Evolutionary conservation across 164 flowering plant species (phyloP), one percentile per base, ranked within the genome.

Genomic region (Tinospora cordifolia): DNA sequence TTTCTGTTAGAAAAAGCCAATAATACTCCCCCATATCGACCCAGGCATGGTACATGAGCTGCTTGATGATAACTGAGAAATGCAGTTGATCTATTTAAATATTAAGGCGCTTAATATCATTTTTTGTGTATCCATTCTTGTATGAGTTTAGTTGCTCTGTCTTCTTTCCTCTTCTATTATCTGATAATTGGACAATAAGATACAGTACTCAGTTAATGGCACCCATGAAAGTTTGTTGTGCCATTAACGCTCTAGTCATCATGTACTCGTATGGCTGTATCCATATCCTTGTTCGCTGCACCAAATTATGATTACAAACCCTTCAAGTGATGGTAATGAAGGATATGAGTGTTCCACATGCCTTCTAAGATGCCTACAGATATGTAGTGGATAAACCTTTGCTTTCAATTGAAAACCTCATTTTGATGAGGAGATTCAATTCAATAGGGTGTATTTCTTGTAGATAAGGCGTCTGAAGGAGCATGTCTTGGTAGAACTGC

Each of bases 391-490:
- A 57, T 57, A 34, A 59, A 24, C 24, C 30, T 47, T 67, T 1
- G 27, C 36, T 68, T 38, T 17, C 27, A 68, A 26, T 3, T 62
- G 17, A 46, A 13, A 62, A 6, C 21, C 19, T 7, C 3, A 15
- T 2, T 51, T 17, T 51, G 21, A 15, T 51, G n/a, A 51, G 59
- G 13, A n/a, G 22, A 17, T 6, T 51, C 59, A 0, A n/a, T 15
- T 51, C 19, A 51, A 22, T 17, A 51, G n/a, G 22, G 3, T 8
- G 3, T 51, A 51, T 41, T 73, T 19, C 49, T 64, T 72, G 24
- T 80, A 94, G 98, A 86, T 90, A 78, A 80, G 98, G 68, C 97
- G 98, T 65, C 75, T 94, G 81, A 95, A 95, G 87, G 90, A 88
- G 82, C 87, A 90, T 74, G 89, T 95, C 73, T 62, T 92, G 77